Evolutionary conservation across 345 rosid species (phyloP).

Genomic region (Populus pruinosa): DNA sequence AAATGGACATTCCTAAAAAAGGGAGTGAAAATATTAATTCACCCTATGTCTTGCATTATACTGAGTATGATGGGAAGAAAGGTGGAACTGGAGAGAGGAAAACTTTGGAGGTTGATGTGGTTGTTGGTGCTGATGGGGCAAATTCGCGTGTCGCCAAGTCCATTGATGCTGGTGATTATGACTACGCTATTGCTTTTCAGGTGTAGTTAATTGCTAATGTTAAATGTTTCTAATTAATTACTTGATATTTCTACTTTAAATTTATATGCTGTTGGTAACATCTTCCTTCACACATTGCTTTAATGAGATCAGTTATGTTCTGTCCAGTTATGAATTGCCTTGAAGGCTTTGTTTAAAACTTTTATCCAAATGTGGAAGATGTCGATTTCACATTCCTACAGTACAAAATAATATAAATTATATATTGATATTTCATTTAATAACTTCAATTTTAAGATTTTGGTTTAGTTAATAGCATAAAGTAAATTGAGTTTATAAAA

Average conservation of each 20-base stretch:
- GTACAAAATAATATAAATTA: too few species aligned
- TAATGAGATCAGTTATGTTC: neutral
- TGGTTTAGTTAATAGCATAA: too few species aligned
- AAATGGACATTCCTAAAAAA: conserved; percentile 67
- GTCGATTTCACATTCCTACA: neutral
- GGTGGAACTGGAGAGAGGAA: conserved; percentile 69
- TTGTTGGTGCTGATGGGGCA: conserved; percentile 94
- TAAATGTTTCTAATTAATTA: neutral
- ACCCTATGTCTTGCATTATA: conserved; percentile 72
- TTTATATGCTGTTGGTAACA: neutral
- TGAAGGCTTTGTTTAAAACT: neutral
- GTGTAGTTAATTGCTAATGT: conserved; percentile 23
- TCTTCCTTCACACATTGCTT: neutral
- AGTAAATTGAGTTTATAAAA: too few species aligned
- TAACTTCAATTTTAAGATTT: too few species aligned
- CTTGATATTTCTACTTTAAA: neutral
- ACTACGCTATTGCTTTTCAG: conserved; percentile 96
- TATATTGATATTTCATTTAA: too few species aligned
- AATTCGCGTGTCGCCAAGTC: conserved; percentile 92
- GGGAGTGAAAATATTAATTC: conserved; percentile 24
- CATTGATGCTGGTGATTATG: conserved; percentile 85
- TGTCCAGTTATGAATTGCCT: neutral
- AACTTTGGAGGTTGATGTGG: conserved; percentile 86
- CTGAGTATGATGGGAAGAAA: conserved; percentile 69
- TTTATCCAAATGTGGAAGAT: neutral